Percentiles rank a stretch among this genome's conserved stretches.
Evolutionary conservation across 257 asterid species (phyloP).

Genomic region (Primulina huaijiensis): DNA sequence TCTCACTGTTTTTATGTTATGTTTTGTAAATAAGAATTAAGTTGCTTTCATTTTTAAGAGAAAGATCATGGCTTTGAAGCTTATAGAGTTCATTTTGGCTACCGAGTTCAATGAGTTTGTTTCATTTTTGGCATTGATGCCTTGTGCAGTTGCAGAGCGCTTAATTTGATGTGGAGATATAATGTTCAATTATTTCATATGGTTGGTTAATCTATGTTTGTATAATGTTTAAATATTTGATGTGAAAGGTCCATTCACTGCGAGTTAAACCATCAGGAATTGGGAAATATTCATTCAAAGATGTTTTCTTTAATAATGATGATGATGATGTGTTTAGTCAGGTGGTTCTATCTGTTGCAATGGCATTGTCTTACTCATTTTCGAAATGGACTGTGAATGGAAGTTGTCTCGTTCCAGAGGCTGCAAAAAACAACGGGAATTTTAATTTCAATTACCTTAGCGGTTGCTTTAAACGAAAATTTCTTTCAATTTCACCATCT

Average conservation of each 20-base stretch:
- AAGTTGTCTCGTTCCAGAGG: constrained; percentile 23
- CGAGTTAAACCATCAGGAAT: not conserved
- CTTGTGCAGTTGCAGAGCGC: not conserved
- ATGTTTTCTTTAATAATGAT: not conserved
- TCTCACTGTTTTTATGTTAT: not conserved
- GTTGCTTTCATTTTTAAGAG: constrained; percentile 1
- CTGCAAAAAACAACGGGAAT: constrained; percentile 20
- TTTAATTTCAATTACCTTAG: constrained; percentile 28
- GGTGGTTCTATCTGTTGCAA: constrained; percentile 29
- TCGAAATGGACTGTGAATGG: constrained; percentile 34
- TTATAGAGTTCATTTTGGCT: not conserved
- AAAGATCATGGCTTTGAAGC: not conserved
- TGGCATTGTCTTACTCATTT: constrained; percentile 45
- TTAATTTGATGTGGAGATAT: not conserved
- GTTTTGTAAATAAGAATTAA: not conserved
- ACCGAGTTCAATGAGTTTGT: not conserved
- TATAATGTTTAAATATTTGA: constrained; percentile 1
- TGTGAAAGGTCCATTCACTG: not conserved
- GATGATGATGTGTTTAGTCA: constrained; percentile 11
- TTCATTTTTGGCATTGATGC: not conserved
- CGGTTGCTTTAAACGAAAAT: constrained; percentile 18
- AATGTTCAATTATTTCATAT: not conserved
- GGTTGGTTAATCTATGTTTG: not conserved
- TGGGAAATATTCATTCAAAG: not conserved
- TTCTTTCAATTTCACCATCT: constrained; percentile 18